phyloP scores from a whole-genome alignment of 192 early-diverging fungal species.

The Geranomyces variabilis region DNA sequence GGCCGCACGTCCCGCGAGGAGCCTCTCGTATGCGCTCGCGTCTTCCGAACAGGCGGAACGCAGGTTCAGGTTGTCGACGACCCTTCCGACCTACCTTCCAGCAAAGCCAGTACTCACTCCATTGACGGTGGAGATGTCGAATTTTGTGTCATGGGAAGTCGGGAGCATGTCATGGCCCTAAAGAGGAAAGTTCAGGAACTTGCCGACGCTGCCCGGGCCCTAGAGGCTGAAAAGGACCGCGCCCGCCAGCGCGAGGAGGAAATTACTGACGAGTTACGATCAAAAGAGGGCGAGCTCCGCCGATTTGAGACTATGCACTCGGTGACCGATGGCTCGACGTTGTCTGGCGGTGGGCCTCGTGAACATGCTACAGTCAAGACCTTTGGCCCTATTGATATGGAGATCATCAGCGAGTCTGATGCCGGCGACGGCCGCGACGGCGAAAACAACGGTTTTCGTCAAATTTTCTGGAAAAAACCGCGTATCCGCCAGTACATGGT shows the following conservation, averaged over 20 bases:
- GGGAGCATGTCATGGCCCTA: not conserved
- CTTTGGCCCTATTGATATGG: not conserved
- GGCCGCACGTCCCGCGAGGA: too few species aligned
- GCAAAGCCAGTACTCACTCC: not conserved
- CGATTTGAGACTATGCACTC: not conserved
- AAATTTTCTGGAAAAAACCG: slow-evolving; percentile 14
- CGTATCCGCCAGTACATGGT: not conserved
- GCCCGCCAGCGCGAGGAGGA: not conserved
- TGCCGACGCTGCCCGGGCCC: not conserved
- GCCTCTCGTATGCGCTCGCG: not conserved
- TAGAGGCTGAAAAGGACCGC: not conserved
- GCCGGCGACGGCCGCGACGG: not conserved
- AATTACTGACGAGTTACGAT: not conserved
- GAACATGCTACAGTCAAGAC: not conserved
- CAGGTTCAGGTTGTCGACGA: not conserved
- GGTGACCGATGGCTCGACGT: not conserved
- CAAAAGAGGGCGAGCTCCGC: not conserved
- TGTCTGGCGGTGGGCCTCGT: not conserved
- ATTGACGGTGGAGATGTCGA: not conserved
- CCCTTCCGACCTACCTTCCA: not conserved
- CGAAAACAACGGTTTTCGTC: not conserved
- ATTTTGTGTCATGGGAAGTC: not conserved
- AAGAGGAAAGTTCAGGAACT: slow-evolving; percentile 5
- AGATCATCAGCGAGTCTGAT: not conserved
- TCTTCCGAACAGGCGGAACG: not conserved